Evolutionary conservation across 2,329 filamentous ascomycete genomes (phyloP), one percentile per base, ranked within the genome.

Genomic region (Dactylella cylindrospora): DNA sequence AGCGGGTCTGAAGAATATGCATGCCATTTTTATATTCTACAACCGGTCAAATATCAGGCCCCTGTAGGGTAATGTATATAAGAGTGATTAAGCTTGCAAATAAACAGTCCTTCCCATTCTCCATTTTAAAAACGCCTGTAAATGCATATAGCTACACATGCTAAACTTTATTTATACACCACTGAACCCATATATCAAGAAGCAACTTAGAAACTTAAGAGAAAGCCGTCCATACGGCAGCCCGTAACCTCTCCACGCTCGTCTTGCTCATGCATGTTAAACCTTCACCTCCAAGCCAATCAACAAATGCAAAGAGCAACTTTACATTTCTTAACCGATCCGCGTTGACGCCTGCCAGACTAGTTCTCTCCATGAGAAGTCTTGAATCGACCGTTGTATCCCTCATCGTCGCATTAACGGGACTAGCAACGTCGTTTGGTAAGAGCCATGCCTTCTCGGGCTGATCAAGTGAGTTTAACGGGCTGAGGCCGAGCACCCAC

Each of bases 311-410:
- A 70, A 87, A 85, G 64, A 88, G 71, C 3, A 84, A 69, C 60
- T 77, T 76, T 65, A 88, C 69, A 69, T 84, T 82, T 76, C 80
- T 80, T 41, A 88, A 68, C 33, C 77, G 74, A 70, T 85, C 80
- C 44, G 75, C 75, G 40, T 80, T 75, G 60, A 76, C 75, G 51
- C 77, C 78, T 1, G 70, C 62, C 66, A 75, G 65, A n/a, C 71
- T 73, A 6, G 74, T 78, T 47, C 73, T 74, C 50, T 80, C 80
- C 40, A 95, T 76, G 55, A 84, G 80, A 20, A 95, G 74, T 31
- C 85, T 77, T 25, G 83, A 81, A 70, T 95, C 90, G 0, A 94
- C 82, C 0, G 80, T 78, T 3, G 81, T 85, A 3, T 76, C 75
- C 25, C 77, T 76, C 6, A 79, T 76, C 67, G 80, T 80, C 5